A percentile compares a stretch with the other conserved stretches of the same genome.
phyloP scores from a whole-genome alignment of 305 asterid genomes.

The Euphrasia arctica region DNA sequence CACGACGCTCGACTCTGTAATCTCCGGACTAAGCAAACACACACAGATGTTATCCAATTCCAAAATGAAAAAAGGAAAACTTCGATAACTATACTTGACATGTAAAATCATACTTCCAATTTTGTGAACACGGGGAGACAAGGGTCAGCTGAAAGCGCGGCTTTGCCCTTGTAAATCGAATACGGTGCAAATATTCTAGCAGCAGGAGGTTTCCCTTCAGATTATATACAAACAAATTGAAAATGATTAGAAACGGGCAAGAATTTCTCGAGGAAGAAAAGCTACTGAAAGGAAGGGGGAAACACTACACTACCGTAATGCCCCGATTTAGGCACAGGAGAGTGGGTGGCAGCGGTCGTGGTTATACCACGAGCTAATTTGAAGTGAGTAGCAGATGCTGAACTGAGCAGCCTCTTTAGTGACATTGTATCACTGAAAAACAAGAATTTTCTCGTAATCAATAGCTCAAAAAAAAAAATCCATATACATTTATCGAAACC shows the following conservation, averaged over 20 bases:
- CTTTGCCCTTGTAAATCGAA: constrained; percentile 87
- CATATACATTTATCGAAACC: too few relatives aligned
- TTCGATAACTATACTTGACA: constrained; percentile 15
- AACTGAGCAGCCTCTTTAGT: constrained; percentile 22
- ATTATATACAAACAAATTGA: constrained; percentile 17
- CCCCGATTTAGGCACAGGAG: constrained; percentile 34
- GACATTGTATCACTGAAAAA: constrained; percentile 24
- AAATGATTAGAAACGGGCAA: constrained; percentile 22
- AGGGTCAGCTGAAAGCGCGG: constrained; percentile 77
- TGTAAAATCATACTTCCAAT: constrained; percentile 48
- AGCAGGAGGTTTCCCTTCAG: constrained; percentile 34
- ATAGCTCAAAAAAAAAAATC: too few relatives aligned
- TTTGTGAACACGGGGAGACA: constrained; percentile 57
- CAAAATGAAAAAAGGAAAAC: not conserved
- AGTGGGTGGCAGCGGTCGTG: constrained; percentile 34
- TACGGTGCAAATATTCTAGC: constrained; percentile 63
- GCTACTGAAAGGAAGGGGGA: not conserved
- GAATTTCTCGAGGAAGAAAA: not conserved
- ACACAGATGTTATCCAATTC: constrained; percentile 3
- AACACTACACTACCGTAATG: constrained; percentile 37
- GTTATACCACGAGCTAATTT: constrained; percentile 31
- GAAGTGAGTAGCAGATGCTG: constrained; percentile 27
- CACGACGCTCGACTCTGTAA: constrained; percentile 64
- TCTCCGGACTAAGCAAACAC: constrained; percentile 54
- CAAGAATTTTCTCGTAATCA: too few relatives aligned